Conservation (phyloP, 768 basidiomycete species). For the Pulveroboletus sp. region DNA sequence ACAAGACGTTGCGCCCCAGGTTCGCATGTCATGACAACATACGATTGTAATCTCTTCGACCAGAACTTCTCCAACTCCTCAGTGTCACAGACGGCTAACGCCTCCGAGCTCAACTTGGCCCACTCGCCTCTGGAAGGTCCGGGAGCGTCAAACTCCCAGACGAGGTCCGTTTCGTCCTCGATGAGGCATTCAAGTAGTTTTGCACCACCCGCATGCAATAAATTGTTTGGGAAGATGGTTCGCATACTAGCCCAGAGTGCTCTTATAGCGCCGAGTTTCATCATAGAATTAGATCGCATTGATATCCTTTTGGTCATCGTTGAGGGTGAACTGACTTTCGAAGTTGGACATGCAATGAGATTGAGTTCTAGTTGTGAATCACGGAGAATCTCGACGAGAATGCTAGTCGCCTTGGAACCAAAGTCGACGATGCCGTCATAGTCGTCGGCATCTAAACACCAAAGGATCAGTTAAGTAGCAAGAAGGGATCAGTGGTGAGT, state of each 20-base stretch:
- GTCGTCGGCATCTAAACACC: conserved; percentile 40
- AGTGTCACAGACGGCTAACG: conserved; percentile 43
- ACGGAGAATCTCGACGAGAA: conserved; percentile 48
- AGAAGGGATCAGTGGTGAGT: conserved; percentile 3
- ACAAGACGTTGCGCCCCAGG: conserved; percentile 43
- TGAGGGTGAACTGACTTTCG: conserved; percentile 4
- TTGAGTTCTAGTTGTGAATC: conserved; percentile 45
- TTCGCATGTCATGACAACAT: conserved; percentile 31
- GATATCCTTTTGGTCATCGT: conserved; percentile 3
- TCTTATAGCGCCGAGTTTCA: conserved; percentile 56
- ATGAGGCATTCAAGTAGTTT: conserved; percentile 48
- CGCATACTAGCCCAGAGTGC: conserved; percentile 55
- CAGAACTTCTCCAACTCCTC: conserved; percentile 54
- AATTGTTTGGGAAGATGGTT: conserved; percentile 37
- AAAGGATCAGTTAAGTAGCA: conserved; percentile 5
- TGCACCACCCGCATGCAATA: conserved; percentile 43
- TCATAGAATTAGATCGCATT: conserved; percentile 37
- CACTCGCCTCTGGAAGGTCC: conserved; percentile 51
- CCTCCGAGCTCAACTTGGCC: conserved; percentile 58
- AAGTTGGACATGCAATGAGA: conserved; percentile 21
- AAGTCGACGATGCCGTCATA: conserved; percentile 38
- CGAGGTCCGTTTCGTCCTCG: conserved; percentile 43
- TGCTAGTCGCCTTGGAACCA: conserved; percentile 36
- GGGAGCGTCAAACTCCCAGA: conserved; percentile 39
- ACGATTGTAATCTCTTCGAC: conserved; percentile 27